These are phyloP conservation scores for Coccinonectria pachysandricola DNA, from an alignment of 2,329 filamentous ascomycete species.

Conservation along the genomic window DNA sequence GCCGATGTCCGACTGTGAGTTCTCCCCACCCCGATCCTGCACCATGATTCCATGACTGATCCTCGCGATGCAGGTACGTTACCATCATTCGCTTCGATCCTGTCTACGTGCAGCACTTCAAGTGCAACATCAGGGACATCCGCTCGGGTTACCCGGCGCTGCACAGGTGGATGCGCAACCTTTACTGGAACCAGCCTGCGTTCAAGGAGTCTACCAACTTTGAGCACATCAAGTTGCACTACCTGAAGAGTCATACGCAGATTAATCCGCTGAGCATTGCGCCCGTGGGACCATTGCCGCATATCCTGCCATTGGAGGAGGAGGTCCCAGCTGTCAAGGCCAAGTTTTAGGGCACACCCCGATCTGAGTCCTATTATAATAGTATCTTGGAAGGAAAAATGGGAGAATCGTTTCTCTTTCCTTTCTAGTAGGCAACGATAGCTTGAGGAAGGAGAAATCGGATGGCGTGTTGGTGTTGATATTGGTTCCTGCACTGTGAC, in stretches of 20 bases:
- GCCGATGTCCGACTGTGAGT: conserved; percentile 63
- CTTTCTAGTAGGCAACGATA: too few species aligned
- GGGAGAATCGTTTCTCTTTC: too few species aligned
- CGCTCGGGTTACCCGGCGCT: conserved; percentile 71
- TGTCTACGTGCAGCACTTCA: conserved; percentile 82
- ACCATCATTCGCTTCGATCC: conserved; percentile 66
- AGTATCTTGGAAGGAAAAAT: too few species aligned
- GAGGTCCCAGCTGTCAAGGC: conserved; percentile 53
- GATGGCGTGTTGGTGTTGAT: too few species aligned
- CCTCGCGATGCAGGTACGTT: conserved; percentile 38
- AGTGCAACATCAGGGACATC: conserved; percentile 79
- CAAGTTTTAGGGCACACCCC: too few species aligned
- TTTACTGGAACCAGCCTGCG: conserved; percentile 76
- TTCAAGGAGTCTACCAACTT: conserved; percentile 82
- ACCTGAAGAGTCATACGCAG: conserved; percentile 51
- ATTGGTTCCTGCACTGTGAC: too few species aligned
- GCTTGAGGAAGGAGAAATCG: too few species aligned
- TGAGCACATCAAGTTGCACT: conserved; percentile 83
- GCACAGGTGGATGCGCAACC: conserved; percentile 68
- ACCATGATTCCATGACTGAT: background rate
- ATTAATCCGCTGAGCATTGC: conserved; percentile 66
- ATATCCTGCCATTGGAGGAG: conserved; percentile 67
- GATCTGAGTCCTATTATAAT: too few species aligned
- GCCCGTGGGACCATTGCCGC: conserved; percentile 72
- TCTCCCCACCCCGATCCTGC: background rate